These are phyloP conservation scores for Anisodus acutangulus DNA, from an alignment of 257 asterid species.

Conservation along the genomic window DNA sequence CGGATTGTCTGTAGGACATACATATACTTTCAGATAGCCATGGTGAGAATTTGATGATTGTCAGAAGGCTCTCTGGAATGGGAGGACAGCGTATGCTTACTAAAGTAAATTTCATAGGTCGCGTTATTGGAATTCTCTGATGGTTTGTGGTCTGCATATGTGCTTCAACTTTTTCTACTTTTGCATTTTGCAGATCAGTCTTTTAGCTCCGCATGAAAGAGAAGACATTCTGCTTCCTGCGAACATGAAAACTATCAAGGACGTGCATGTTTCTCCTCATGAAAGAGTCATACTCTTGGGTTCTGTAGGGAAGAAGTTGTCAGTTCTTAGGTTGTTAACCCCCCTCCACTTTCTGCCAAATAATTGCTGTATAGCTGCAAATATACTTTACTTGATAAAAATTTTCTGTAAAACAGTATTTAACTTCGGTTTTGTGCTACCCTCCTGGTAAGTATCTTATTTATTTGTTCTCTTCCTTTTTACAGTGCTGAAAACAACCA, in stretches of 20 bases:
- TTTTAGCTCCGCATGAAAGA: conserved; percentile 57
- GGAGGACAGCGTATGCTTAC: conserved; percentile 76
- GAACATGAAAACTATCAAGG: conserved; percentile 70
- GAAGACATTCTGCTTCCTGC: conserved; percentile 73
- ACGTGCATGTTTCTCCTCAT: conserved; percentile 77
- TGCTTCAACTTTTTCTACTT: not conserved
- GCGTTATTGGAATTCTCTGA: conserved; percentile 1
- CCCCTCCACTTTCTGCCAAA: conserved; percentile 24
- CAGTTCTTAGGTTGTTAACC: conserved; percentile 67
- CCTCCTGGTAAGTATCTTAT: conserved; percentile 34
- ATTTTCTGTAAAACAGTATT: not conserved
- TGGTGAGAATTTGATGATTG: conserved; percentile 58
- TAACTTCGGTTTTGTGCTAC: conserved; percentile 31
- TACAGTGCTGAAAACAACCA: conserved; percentile 87
- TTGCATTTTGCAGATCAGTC: conserved; percentile 63
- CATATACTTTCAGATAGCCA: conserved; percentile 52
- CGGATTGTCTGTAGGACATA: too few relatives aligned
- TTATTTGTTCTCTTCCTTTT: conserved; percentile 31
- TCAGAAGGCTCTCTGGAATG: conserved; percentile 69
- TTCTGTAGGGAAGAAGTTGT: conserved; percentile 81
- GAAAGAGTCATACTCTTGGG: conserved; percentile 75
- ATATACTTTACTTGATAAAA: not conserved
- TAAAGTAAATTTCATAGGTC: conserved; percentile 59
- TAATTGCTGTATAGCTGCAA: not conserved
- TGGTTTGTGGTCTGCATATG: not conserved